Base-by-base conservation (phyloP, 2,329 filamentous ascomycete species). In the Ascochyta lentis region DNA sequence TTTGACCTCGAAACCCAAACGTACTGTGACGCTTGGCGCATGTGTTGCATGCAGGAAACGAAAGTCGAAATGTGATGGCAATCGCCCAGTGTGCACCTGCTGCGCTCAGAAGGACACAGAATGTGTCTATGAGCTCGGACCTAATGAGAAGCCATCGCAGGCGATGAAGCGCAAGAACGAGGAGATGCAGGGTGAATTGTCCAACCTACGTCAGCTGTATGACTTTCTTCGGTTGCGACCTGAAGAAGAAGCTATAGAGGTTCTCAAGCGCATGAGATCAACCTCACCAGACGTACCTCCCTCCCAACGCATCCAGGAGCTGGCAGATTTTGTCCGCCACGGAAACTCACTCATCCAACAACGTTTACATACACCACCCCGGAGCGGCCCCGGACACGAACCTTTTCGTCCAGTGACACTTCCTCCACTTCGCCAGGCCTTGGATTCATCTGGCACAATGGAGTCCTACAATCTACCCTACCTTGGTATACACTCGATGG, bases 131-230 rank as follows among this genome's bases (percentile, higher is more conserved):
- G 70, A 73, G 49, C 57, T 73, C n/a, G 69, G 70, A 1, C 70
- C 70, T 22, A 72, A 73, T 44, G 70, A 73, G 45, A 72, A 71
- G 53, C 70, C 70, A 7, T 72, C 67, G 1, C 70, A 73, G 60
- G 70, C 70, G 13, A 72, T 72, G 68, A 73, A 73, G 53, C 62
- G 70, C 12, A 72, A 72, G 49, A 72, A 73, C 27, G 70, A 73
- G 41, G 70, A 73, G 48, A 73, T 73, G 68, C 70, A 72, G 43
- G 68, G 67, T 13, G 70, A 73, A 51, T 57, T 73, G 4, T 67
- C 65, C 1, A 68, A 71, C 24, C 59, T 73, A 5, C 70, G 70
- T 27, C 66, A 71, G 39, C 57, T 73, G 15, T 73, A 73, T 43
- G 68, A 73, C 19, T 68, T 65, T 19, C 58, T 73, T 13, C 68